Percentiles rank a stretch among this genome's conserved stretches.
These are phyloP conservation scores for Circinella minor DNA, from an alignment of 371 early-diverging fungal species.

Conservation along the genomic window DNA sequence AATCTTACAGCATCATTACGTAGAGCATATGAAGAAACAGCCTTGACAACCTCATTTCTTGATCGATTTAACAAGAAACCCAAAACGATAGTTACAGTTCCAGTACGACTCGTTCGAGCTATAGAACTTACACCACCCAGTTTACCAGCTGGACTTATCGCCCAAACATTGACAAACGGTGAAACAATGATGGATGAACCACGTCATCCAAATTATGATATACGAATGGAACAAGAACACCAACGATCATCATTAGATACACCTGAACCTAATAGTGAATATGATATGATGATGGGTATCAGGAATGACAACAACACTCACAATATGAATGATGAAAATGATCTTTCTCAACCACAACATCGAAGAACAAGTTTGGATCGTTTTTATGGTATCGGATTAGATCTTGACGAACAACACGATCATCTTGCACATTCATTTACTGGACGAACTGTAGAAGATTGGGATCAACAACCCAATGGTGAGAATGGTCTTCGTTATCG, in stretches of 20 bases:
- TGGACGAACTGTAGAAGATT: constrained; percentile 35
- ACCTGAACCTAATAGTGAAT: background rate
- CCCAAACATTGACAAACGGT: background rate
- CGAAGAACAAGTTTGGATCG: constrained; percentile 17
- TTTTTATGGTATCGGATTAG: constrained; percentile 15
- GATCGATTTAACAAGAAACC: constrained; percentile 16
- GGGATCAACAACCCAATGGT: constrained; percentile 1
- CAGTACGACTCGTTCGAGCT: constrained; percentile 10
- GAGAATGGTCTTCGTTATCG: constrained; percentile 38
- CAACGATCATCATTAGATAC: background rate
- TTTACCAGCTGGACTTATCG: constrained; percentile 1
- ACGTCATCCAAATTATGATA: background rate
- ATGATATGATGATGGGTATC: background rate
- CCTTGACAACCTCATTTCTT: constrained; percentile 5
- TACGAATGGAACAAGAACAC: background rate
- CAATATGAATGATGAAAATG: background rate
- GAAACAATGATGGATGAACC: background rate
- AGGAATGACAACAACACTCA: background rate
- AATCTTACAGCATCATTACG: constrained; percentile 25
- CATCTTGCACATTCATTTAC: constrained; percentile 33
- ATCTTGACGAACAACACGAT: constrained; percentile 46
- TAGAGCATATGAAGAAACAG: constrained; percentile 5
- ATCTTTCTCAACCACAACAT: background rate
- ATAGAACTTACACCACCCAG: constrained; percentile 10
- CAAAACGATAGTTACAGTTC: constrained; percentile 13